A percentile compares a stretch with the other conserved stretches of the same genome.
These are phyloP conservation scores for Chytridiales sp. DNA, from an alignment of 371 early-diverging fungal genomes.

Conservation along the genomic window DNA sequence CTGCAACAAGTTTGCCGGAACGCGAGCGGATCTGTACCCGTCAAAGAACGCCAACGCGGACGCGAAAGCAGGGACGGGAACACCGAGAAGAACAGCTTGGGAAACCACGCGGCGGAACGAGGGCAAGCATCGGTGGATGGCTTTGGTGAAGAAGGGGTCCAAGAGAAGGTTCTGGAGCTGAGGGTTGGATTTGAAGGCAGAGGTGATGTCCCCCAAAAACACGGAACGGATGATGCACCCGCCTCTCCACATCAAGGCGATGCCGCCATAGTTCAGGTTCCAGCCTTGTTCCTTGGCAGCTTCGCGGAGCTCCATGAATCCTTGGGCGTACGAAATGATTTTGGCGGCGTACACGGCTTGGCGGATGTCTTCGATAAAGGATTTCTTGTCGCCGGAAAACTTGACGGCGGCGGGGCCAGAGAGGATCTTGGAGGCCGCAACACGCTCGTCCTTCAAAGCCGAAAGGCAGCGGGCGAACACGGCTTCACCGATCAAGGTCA, in stretches of 20 bases:
- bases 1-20: slow-evolving; percentile 97
- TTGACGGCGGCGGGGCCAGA: slow-evolving; percentile 64
- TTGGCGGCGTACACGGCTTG: slow-evolving; percentile 95
- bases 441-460: slow-evolving; percentile 91
- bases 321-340: slow-evolving; percentile 98
- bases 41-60: slow-evolving; percentile 96
- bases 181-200: slow-evolving; percentile 86
- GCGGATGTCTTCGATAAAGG: slow-evolving; percentile 83
- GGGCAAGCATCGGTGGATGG: slow-evolving; percentile 77
- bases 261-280: slow-evolving; percentile 94
- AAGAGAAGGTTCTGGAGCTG: slow-evolving; percentile 84
- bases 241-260: slow-evolving; percentile 98
- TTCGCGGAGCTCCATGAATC: slow-evolving; percentile 97
- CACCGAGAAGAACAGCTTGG: slow-evolving; percentile 78
- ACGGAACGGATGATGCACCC: slow-evolving; percentile 98
- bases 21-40: slow-evolving; percentile 84
- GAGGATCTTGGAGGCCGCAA: slow-evolving; percentile 83
- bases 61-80: slow-evolving; percentile 89
- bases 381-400: slow-evolving; percentile 81
- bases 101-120: slow-evolving; percentile 90
- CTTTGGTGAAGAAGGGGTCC: slow-evolving; percentile 92
- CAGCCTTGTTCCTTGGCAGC: slow-evolving; percentile 90
- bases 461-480: slow-evolving; percentile 97
- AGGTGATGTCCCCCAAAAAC: slow-evolving; percentile 95
- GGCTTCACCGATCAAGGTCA: slow-evolving; percentile 96